Conservation (phyloP, 345 rosid species). For the Luvunga scandens region DNA sequence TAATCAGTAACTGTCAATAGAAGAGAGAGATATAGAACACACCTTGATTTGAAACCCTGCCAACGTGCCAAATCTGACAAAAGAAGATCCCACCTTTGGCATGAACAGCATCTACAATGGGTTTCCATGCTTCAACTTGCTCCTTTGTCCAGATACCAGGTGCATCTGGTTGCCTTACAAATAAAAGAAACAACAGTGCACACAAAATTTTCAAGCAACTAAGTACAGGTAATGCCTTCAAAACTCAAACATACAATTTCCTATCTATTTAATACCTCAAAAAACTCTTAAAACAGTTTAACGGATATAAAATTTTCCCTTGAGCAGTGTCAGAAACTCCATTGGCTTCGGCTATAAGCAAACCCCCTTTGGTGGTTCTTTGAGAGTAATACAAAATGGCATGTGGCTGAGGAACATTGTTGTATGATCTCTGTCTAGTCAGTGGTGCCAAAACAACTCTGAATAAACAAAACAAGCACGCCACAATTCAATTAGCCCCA, state of each 20-base stretch:
- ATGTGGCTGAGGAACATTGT: slow-evolving; percentile 63
- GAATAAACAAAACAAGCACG: not conserved
- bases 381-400: slow-evolving; percentile 69
- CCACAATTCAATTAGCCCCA: not conserved
- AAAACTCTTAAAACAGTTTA: not conserved
- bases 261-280: not conserved
- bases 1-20: not conserved
- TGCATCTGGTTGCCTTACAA: slow-evolving; percentile 36
- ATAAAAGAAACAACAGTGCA: not conserved
- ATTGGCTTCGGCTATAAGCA: slow-evolving; percentile 52
- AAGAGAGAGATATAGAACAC: not conserved
- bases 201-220: not conserved
- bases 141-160: slow-evolving; percentile 85
- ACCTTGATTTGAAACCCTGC: slow-evolving; percentile 67
- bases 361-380: slow-evolving; percentile 55
- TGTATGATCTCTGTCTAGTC: slow-evolving; percentile 55
- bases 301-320: not conserved
- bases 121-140: slow-evolving; percentile 87
- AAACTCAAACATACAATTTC: not conserved
- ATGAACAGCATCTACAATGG: slow-evolving; percentile 82
- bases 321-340: not conserved
- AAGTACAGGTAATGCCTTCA: not conserved
- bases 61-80: slow-evolving; percentile 75
- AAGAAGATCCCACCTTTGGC: slow-evolving; percentile 70
- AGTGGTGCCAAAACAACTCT: slow-evolving; percentile 64